These are phyloP conservation scores for Sanguinoderma infundibulare DNA, from an alignment of 1,284 basidiomycete species.

Conservation along the genomic window DNA sequence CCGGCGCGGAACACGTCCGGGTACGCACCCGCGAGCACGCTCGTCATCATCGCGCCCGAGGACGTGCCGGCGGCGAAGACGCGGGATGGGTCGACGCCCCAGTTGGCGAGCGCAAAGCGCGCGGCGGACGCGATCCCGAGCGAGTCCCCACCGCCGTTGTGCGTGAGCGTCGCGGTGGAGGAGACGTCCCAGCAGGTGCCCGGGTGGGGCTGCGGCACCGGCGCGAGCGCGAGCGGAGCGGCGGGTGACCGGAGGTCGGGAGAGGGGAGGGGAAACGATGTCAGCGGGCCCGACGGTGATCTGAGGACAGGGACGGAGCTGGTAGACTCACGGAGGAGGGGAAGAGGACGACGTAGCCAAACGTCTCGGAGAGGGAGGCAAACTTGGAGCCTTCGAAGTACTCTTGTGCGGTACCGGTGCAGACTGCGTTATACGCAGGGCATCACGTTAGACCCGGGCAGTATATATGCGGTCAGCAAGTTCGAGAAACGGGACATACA, in stretches of 20 bases:
- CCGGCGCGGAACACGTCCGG: too few relatives aligned
- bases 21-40: too few relatives aligned
- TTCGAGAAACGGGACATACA: too few relatives aligned
- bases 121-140: too few relatives aligned
- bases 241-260: too few relatives aligned
- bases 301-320: neutral
- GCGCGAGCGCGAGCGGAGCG: neutral
- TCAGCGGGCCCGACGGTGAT: neutral
- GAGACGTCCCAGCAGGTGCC: constrained; percentile 61
- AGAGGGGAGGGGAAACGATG: constrained; percentile 10
- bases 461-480: too few relatives aligned
- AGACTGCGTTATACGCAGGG: constrained; percentile 38
- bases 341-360: constrained; percentile 53
- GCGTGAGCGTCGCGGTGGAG: too few relatives aligned
- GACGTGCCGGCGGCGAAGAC: too few relatives aligned
- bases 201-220: constrained; percentile 41
- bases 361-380: constrained; percentile 51
- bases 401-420: constrained; percentile 53
- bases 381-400: constrained; percentile 56
- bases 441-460: neutral
- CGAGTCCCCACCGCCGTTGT: too few relatives aligned
- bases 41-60: too few relatives aligned
- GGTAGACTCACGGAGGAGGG: constrained; percentile 44
- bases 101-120: too few relatives aligned
- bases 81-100: too few relatives aligned